Base-by-base conservation (phyloP, 2,329 filamentous ascomycete genomes). In the Talaromyces sp. region DNA sequence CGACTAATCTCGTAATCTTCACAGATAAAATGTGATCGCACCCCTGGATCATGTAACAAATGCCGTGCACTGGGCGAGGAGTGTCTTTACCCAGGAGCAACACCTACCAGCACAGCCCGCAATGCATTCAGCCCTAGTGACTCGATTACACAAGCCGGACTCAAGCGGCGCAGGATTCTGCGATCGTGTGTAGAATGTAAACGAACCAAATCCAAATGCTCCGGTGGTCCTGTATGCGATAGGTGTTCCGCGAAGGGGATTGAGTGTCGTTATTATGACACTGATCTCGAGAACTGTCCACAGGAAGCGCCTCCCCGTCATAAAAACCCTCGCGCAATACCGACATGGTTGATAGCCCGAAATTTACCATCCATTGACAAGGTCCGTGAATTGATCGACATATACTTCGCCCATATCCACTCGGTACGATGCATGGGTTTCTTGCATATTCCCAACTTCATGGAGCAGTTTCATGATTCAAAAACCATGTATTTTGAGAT, bases 1-100 rank as follows among this genome's bases (percentile, higher is more conserved):
- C 4, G 25, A 58, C 5, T 58, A 25, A 58, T 39, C 19, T 10
- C 37, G 47, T 22, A 52, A 19, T 22, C 17, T 25, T 35, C 19
- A 25, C 37, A 62, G 61, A 62, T 62, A 39, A 62, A 62, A 45
- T 62, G 61, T 43, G 61, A 62, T 27, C 61, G 61, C 61, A 57
- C 61, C 13, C 61, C 49, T 9, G 61, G 61, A n/a, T 62, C 49
- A 27, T 62, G 61, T 39, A 57, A 62, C 19, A 62, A 62, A 62
- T 62, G 61, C 17, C 49, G 61, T 43, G 61, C 49, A 37, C 43
- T 62, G 35, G 61, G 61, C 22, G 61, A 62, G 41, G n/a, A 47
- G 33, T 62, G 61, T 49, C 27, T 62, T n/a, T 62, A 62, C 31
- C 31, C 60, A 13, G 37, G 31, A 37, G 60, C 52, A 41, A 39